Evolutionary conservation across 495 filamentous ascomycete species (phyloP), one percentile per base, ranked within the genome.

Genomic region (Aspergillus affinis): DNA sequence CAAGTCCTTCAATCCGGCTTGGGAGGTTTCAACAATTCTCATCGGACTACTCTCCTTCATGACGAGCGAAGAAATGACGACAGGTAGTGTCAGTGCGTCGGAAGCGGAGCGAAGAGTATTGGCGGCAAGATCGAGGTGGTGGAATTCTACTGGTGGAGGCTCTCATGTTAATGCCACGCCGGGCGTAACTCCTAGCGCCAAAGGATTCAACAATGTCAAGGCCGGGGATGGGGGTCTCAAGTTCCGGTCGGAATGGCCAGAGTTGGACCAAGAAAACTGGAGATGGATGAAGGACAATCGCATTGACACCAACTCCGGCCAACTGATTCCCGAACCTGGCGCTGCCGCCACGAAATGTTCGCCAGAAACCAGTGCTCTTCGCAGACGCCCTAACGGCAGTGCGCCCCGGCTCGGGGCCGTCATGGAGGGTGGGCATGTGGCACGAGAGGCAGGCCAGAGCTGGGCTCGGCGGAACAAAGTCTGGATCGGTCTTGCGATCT

Each of bases 1-100:
- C 0, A 92, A 93, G 66, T 93, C 89, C 45, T 98, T 98, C 82
- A 98, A 98, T 69, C 94, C 94, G 10, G 93, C 94, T n/a, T 98
- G 94, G 94, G 92, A 96, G 65, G 94, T 98, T 12, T 91, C 87
- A 48, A 98, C 94, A 4, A 98, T 98, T 65, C 79, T 98, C 19
- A 96, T 96, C 60, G 94, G 94, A 45, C 80, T 98, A 18, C 81
- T 97, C 57, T 92, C 88, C 46, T 98, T 98, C 73, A 98, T 98
- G 94, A 98, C 93, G 4, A 91, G 89, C 60, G 93, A 98, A 68
- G 94, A 98, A 76, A 97, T 98, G 93, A 98, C 94, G 1, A 98
- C 95, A 1, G 94, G 94, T 4, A 91, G 87, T 46, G 85, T 98
- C n/a, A 86, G 86, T 36, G 90, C 88, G 7, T 85, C 85, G 8